Conservation (phyloP, 345 rosid species). For the Populus nigra region DNA sequence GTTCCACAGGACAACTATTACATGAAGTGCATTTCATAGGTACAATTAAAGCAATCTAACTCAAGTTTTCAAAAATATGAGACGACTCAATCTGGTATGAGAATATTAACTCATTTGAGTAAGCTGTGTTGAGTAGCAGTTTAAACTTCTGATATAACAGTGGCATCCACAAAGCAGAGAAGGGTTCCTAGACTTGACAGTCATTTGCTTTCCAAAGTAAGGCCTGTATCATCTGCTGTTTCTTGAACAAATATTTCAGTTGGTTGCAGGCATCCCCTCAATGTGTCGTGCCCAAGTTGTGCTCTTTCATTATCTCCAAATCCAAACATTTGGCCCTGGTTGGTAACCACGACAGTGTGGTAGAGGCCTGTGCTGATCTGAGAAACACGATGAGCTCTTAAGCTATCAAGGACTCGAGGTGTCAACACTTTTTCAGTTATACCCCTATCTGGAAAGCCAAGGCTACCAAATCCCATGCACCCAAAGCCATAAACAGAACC, state of each 20-base stretch:
- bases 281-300: slow-evolving; percentile 82
- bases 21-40: neutral
- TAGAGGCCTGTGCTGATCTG: slow-evolving; percentile 89
- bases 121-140: neutral
- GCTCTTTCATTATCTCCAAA: slow-evolving; percentile 93
- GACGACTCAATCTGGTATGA: neutral
- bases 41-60: neutral
- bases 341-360: slow-evolving; percentile 79
- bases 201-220: slow-evolving; percentile 17
- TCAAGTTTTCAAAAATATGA: neutral
- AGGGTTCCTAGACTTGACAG: neutral
- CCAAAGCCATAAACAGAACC: slow-evolving; percentile 84
- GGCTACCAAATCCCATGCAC: slow-evolving; percentile 90
- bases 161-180: neutral
- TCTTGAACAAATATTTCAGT: slow-evolving; percentile 72
- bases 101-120: neutral
- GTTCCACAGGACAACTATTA: neutral
- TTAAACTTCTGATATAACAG: neutral
- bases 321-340: slow-evolving; percentile 66
- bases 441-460: slow-evolving; percentile 81
- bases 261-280: slow-evolving; percentile 72
- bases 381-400: slow-evolving; percentile 63
- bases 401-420: slow-evolving; percentile 66
- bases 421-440: slow-evolving; percentile 65
- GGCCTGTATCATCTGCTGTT: slow-evolving; percentile 20